Evolutionary conservation across 768 basidiomycete species (phyloP).

Genomic region (Pilatotrama ljubarskyi): DNA sequence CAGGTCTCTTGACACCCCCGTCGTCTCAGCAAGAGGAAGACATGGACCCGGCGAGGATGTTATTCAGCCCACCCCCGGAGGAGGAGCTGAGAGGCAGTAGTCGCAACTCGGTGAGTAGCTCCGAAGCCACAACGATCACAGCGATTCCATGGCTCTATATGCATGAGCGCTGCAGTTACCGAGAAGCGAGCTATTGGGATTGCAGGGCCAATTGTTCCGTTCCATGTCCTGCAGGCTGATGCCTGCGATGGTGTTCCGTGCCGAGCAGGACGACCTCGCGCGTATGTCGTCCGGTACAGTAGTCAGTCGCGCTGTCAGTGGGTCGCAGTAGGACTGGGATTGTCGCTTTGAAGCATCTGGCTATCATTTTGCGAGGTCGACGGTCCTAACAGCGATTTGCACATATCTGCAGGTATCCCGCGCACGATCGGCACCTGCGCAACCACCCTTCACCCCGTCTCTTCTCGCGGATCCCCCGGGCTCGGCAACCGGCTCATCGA

Average conservation of each 20-base stretch:
- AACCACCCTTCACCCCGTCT: conserved; percentile 15
- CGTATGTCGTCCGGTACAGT: too few species aligned
- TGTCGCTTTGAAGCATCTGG: too few species aligned
- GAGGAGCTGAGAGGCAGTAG: conserved; percentile 40
- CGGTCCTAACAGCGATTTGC: not conserved
- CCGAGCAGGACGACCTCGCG: too few species aligned
- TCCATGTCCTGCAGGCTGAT: too few species aligned
- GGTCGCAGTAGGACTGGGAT: too few species aligned
- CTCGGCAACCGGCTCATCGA: conserved; percentile 16
- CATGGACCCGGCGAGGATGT: conserved; percentile 29
- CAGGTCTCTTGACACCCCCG: conserved; percentile 31
- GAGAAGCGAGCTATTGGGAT: too few species aligned
- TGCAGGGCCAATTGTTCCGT: too few species aligned
- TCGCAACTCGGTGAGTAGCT: conserved; percentile 28
- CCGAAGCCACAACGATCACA: conserved; percentile 13
- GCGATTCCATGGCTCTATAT: not conserved
- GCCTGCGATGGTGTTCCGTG: too few species aligned
- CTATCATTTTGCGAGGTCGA: too few species aligned
- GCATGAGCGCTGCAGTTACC: too few species aligned
- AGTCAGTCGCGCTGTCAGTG: too few species aligned
- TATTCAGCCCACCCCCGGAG: conserved; percentile 66
- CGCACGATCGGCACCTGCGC: conserved; percentile 21
- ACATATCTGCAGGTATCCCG: conserved; percentile 17
- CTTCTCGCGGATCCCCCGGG: conserved; percentile 13
- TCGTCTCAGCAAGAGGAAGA: conserved; percentile 27